Evolutionary conservation across 2,329 filamentous ascomycete genomes (phyloP).

Genomic region (Neobulgaria alba): DNA sequence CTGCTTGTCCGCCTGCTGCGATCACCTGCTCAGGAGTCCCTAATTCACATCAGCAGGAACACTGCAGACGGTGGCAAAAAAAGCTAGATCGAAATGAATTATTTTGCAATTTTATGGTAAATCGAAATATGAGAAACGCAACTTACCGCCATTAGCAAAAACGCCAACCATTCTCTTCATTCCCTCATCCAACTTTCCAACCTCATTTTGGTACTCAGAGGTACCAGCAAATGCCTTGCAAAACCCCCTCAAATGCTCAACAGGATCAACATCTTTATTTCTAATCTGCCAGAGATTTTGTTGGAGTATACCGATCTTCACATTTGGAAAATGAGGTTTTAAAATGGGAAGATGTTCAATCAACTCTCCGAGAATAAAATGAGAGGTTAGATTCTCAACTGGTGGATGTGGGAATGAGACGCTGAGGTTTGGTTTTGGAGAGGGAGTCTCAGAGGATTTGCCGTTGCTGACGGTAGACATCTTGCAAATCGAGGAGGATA

Average conservation of each 20-base stretch:
- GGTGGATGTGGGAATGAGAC: conserved; percentile 12
- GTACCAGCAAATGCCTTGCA: conserved; percentile 27
- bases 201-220: conserved; percentile 22
- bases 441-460: too few relatives aligned
- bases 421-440: conserved; percentile 2
- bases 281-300: conserved; percentile 26
- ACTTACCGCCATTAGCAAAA: conserved; percentile 25
- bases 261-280: conserved; percentile 24
- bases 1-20: conserved; percentile 11
- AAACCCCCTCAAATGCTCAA: conserved; percentile 28
- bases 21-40: conserved; percentile 15
- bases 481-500: conserved; percentile 2
- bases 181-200: conserved; percentile 22
- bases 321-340: conserved; percentile 16
- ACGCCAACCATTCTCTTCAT: conserved; percentile 25
- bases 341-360: conserved; percentile 27
- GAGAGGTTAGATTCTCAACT: conserved; percentile 18
- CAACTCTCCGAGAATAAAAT: conserved; percentile 29
- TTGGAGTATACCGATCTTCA: conserved; percentile 25
- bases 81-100: too few relatives aligned
- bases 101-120: too few relatives aligned
- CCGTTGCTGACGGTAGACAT: conserved; percentile 1
- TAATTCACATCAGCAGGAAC: background rate
- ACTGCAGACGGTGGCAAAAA: too few relatives aligned
- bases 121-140: background rate